These are phyloP conservation scores for Ceratobasidium sp. DNA, from an alignment of 1,284 basidiomycete species.

Conservation along the genomic window DNA sequence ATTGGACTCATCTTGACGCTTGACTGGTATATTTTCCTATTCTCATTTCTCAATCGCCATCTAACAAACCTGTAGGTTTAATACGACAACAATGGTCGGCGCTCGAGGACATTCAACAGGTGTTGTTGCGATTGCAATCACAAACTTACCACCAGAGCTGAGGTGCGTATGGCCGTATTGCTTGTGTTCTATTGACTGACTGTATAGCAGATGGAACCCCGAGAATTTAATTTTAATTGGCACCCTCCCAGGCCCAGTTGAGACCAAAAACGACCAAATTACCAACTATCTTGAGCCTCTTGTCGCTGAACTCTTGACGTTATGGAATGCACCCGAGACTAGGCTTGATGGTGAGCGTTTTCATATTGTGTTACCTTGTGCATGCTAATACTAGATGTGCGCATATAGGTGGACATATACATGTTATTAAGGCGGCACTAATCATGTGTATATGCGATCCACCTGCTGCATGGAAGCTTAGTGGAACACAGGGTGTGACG, in stretches of 20 bases:
- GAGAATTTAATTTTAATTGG: constrained; percentile 35
- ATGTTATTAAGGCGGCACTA: constrained; percentile 8
- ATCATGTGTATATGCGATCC: constrained; percentile 33
- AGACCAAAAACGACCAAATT: constrained; percentile 23
- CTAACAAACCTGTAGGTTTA: constrained; percentile 11
- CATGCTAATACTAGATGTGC: too few relatives aligned
- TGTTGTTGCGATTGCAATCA: constrained; percentile 17
- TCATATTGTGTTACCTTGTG: too few relatives aligned
- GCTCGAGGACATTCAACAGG: constrained; percentile 16
- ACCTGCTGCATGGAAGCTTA: constrained; percentile 32
- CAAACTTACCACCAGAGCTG: constrained; percentile 38
- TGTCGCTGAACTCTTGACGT: constrained; percentile 6
- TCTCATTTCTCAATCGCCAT: too few relatives aligned
- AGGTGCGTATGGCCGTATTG: constrained; percentile 10
- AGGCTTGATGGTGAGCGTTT: too few relatives aligned
- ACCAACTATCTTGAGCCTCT: constrained; percentile 27
- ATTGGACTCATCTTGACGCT: constrained; percentile 33
- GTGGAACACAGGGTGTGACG: constrained; percentile 11
- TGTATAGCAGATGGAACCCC: constrained; percentile 12
- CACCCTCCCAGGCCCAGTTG: constrained; percentile 21
- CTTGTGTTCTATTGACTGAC: neutral
- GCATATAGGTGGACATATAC: constrained; percentile 1
- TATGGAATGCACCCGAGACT: constrained; percentile 23
- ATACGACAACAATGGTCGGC: constrained; percentile 23
- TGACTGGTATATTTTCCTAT: constrained; percentile 23